Base-by-base conservation (phyloP, 352 stramenopile species). In the Globisporangium okanoganense region DNA sequence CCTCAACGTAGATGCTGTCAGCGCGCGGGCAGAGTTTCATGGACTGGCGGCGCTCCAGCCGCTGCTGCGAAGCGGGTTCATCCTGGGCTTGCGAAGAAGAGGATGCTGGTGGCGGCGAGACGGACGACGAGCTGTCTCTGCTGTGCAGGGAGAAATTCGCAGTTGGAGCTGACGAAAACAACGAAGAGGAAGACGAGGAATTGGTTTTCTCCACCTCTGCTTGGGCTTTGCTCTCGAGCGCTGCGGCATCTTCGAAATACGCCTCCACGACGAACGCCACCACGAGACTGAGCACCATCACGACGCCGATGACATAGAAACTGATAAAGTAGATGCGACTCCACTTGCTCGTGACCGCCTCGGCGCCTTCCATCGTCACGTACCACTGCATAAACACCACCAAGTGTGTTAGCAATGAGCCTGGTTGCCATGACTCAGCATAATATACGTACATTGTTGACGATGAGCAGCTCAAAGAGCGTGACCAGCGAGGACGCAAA, bases 391-490 rank as follows among this genome's bases (percentile, higher is more conserved):
- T 1, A 44, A 13, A 54, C 41, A 60, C 13, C 29, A 33, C 29
- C 29, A 33, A 33, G 16, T n/a, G 7, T n/a, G 13, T 43, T n/a
- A 43, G 5, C 36, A n/a, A 43, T 43, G 36, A 20, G 16, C 38
- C 29, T 33, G 29, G 29, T 33, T 33, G 6, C 29, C 29, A 33
- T 6, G 29, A 33, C 29, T 33, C 6, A 33, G 29, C 16, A 48
- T 7, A 45, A 24, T 20, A n/a, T 40, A 71, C 76, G 51, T 52
- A 85, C 76, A 62, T 92, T 90, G 66, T 92, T 92, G 29, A 92
- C 81, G 56, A 94, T 74, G 14, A 92, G 63, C 18, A 90, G 54
- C 56, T 88, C 76, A 49, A 92, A 92, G n/a, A 94, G 73, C 31
- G 75, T 82, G 18, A 77, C 76, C 35, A 91, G 61, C 2, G 73